These are phyloP conservation scores for Pestalotiopsis sp. DNA, from an alignment of 2,329 filamentous ascomycete genomes.

Conservation along the genomic window DNA sequence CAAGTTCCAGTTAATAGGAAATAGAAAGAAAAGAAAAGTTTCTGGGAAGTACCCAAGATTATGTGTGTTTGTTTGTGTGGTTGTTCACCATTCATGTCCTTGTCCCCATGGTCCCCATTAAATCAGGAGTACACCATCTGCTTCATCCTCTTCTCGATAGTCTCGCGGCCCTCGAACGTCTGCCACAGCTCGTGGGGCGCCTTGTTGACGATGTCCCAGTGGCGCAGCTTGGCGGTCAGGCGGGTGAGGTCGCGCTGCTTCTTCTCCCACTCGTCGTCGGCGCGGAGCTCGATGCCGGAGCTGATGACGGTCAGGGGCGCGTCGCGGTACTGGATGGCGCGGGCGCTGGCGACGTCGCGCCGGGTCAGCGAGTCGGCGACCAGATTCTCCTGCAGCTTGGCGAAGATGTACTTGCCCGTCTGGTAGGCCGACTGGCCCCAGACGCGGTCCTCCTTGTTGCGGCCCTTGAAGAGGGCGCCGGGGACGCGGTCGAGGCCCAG, in stretches of 20 bases:
- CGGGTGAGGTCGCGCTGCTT: conserved; percentile 83
- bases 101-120: background rate
- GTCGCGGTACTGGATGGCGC: conserved; percentile 74
- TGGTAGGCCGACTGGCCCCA: conserved; percentile 80
- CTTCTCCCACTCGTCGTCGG: conserved; percentile 71
- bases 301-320: conserved; percentile 80
- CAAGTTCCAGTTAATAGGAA: background rate
- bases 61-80: background rate
- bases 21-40: background rate
- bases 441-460: conserved; percentile 78
- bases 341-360: conserved; percentile 76
- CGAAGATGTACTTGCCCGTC: conserved; percentile 80
- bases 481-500: conserved; percentile 79
- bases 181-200: conserved; percentile 88
- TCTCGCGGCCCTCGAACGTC: conserved; percentile 67
- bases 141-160: conserved; percentile 77
- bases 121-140: conserved; percentile 55
- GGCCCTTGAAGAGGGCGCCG: conserved; percentile 79
- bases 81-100: background rate
- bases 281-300: conserved; percentile 70
- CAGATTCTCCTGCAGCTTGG: conserved; percentile 88
- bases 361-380: conserved; percentile 82
- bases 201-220: conserved; percentile 84
- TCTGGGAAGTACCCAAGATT: background rate
- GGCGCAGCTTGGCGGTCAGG: conserved; percentile 74